Conservation (phyloP, 768 basidiomycete genomes). For the Russula earlei region DNA sequence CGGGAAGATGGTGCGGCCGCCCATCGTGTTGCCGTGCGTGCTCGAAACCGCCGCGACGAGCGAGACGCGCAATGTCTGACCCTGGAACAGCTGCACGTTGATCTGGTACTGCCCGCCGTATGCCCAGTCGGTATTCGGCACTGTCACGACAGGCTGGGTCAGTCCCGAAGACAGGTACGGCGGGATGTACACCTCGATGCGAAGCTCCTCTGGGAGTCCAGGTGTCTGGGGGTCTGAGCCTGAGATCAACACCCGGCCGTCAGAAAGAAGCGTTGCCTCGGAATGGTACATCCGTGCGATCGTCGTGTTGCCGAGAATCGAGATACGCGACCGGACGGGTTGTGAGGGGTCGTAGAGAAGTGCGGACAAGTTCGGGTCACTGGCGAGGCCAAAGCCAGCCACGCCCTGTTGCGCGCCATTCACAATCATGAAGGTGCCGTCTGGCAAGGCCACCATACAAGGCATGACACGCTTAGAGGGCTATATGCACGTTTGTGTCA, state of each 20-base stretch:
- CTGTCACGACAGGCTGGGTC: slow-evolving; percentile 51
- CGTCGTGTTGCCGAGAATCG: slow-evolving; percentile 56
- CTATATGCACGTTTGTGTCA: slow-evolving; percentile 26
- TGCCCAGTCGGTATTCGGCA: slow-evolving; percentile 52
- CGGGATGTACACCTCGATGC: slow-evolving; percentile 75
- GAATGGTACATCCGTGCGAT: slow-evolving; percentile 75
- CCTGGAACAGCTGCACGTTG: slow-evolving; percentile 32
- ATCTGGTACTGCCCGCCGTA: slow-evolving; percentile 47
- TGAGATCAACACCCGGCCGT: slow-evolving; percentile 65
- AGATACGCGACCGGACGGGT: slow-evolving; percentile 46
- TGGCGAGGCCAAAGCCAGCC: slow-evolving; percentile 65
- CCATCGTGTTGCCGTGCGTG: slow-evolving; percentile 73
- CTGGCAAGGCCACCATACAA: slow-evolving; percentile 62
- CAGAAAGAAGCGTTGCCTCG: slow-evolving; percentile 62
- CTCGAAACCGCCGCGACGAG: slow-evolving; percentile 67
- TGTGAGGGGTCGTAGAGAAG: slow-evolving; percentile 60
- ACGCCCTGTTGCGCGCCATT: slow-evolving; percentile 65
- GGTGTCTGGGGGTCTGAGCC: slow-evolving; percentile 63
- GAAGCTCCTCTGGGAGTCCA: slow-evolving; percentile 66
- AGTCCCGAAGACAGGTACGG: slow-evolving; percentile 67
- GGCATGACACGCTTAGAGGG: slow-evolving; percentile 69
- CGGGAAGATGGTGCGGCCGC: slow-evolving; percentile 62
- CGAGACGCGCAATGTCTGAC: slow-evolving; percentile 45
- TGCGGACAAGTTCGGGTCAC: slow-evolving; percentile 52
- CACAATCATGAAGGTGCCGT: slow-evolving; percentile 65